Percentiles rank a stretch among this genome's conserved stretches.
Conservation (phyloP, 169 alveolate genomes). For the Sarcocystis neurona region DNA sequence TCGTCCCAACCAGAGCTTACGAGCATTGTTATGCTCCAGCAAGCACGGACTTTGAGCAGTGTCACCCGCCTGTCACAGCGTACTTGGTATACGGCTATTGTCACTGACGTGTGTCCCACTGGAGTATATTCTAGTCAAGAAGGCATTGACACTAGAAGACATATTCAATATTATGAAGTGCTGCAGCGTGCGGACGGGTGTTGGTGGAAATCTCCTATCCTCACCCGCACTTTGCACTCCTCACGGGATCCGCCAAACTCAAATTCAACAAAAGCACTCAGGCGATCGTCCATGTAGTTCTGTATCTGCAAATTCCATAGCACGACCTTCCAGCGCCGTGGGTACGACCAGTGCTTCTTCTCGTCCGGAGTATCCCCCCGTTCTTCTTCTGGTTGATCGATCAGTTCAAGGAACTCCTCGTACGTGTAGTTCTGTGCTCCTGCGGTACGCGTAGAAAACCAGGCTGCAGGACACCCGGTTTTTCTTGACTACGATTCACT, state of each 20-base stretch:
- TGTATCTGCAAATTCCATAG: slow-evolving; percentile 54
- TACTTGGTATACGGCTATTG: too few relatives aligned
- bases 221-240: slow-evolving; percentile 53
- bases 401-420: slow-evolving; percentile 44
- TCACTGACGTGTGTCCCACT: too few relatives aligned
- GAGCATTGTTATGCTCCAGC: too few relatives aligned
- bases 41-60: not conserved
- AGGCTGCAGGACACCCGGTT: not conserved
- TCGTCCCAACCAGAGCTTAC: too few relatives aligned
- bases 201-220: not conserved
- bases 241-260: slow-evolving; percentile 62
- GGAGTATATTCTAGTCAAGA: too few relatives aligned
- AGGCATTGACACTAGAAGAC: not conserved
- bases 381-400: slow-evolving; percentile 43
- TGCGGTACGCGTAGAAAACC: not conserved
- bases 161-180: not conserved
- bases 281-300: slow-evolving; percentile 48
- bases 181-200: not conserved
- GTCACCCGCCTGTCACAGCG: too few relatives aligned
- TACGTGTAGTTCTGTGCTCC: slow-evolving; percentile 52
- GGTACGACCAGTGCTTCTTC: slow-evolving; percentile 51
- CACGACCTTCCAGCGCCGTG: slow-evolving; percentile 63
- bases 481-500: not conserved
- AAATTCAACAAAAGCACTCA: slow-evolving; percentile 35
- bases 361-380: slow-evolving; percentile 47